Conservation (phyloP, 331 rosid species). For the Ulmus americana region DNA sequence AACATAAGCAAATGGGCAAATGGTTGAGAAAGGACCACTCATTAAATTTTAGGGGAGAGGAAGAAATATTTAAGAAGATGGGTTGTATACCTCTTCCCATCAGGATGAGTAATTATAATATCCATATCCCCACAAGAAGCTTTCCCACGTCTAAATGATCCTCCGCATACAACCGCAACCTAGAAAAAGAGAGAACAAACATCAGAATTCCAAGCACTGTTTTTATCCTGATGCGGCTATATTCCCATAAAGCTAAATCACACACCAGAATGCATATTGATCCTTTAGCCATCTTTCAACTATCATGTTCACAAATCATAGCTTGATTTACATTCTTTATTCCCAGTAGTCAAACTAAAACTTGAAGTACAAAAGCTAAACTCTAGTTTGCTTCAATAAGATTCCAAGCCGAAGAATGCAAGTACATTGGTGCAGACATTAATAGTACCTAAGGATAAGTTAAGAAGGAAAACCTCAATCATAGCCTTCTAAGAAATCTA, state of each 20-base stretch:
- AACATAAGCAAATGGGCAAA: too few species aligned
- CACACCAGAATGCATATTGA: slow-evolving; percentile 4
- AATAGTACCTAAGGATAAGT: neutral
- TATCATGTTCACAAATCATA: neutral
- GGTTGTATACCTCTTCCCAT: slow-evolving; percentile 63
- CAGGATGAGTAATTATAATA: slow-evolving; percentile 78
- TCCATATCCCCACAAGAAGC: slow-evolving; percentile 93
- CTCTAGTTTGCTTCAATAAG: slow-evolving; percentile 1
- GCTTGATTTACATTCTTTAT: slow-evolving; percentile 7
- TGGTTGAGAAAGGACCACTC: neutral
- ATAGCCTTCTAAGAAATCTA: neutral
- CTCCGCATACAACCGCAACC: slow-evolving; percentile 76
- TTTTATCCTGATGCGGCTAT: too few species aligned
- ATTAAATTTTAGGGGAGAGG: neutral
- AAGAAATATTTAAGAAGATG: neutral
- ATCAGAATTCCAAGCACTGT: neutral
- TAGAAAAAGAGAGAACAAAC: slow-evolving; percentile 20
- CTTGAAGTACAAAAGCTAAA: neutral
- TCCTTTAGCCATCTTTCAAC: slow-evolving; percentile 5
- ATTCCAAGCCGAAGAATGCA: neutral
- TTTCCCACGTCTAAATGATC: slow-evolving; percentile 89
- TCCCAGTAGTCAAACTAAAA: slow-evolving; percentile 5
- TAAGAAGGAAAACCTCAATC: neutral
- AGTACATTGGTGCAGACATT: neutral
- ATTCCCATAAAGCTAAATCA: neutral